phyloP scores from a whole-genome alignment of 169 alveolate genomes.

The Cryptosporidium parvum region DNA sequence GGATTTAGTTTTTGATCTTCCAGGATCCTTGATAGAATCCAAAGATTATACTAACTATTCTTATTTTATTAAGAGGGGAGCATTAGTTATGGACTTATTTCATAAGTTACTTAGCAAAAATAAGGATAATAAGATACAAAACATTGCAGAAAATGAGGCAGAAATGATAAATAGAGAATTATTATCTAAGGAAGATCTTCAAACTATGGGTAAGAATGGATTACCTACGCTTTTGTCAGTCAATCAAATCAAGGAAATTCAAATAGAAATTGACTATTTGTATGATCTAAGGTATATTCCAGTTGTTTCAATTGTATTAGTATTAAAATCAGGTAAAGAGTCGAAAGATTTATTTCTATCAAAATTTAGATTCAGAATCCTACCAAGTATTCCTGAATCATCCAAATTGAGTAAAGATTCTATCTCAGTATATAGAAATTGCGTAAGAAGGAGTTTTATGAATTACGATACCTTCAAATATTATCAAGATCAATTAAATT shows the following conservation, averaged over 20 bases:
- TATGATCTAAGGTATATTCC: conserved; percentile 59
- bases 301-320: background rate
- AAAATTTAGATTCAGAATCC: background rate
- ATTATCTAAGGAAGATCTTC: background rate
- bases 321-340: background rate
- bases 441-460: conserved; percentile 19
- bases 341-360: background rate
- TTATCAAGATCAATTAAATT: conserved; percentile 12
- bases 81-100: conserved; percentile 8
- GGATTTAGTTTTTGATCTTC: conserved; percentile 30
- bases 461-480: conserved; percentile 12
- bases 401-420: conserved; percentile 1
- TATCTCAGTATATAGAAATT: conserved; percentile 1
- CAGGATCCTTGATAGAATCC: conserved; percentile 2
- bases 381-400: conserved; percentile 6
- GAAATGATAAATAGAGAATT: background rate
- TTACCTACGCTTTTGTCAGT: background rate
- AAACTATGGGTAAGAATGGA: background rate
- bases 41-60: conserved; percentile 40
- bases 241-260: background rate
- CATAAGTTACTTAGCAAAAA: background rate
- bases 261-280: conserved; percentile 29
- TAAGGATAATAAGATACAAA: background rate
- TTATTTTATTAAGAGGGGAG: conserved; percentile 57
- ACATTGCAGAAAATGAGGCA: background rate